These are phyloP conservation scores for Suillus discolor DNA, from an alignment of 768 basidiomycete species.

Conservation along the genomic window DNA sequence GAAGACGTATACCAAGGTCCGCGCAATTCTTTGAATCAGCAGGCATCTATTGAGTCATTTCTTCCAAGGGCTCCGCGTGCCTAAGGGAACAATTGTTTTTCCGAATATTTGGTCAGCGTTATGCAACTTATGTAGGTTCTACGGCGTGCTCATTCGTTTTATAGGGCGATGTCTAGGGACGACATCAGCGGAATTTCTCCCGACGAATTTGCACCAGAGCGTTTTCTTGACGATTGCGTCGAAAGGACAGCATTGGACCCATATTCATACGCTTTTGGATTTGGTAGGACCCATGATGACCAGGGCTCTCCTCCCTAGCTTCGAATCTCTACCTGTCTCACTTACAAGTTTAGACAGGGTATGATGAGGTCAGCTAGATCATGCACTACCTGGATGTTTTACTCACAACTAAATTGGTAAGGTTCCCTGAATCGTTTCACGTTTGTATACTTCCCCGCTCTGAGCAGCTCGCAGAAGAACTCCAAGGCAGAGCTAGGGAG, in stretches of 20 bases:
- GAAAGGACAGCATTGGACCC: conserved; percentile 8
- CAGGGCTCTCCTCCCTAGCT: neutral
- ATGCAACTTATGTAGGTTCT: neutral
- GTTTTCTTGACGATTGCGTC: conserved; percentile 1
- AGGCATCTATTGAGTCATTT: neutral
- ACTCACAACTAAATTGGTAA: neutral
- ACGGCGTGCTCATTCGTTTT: neutral
- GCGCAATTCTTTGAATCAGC: neutral
- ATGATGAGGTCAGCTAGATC: neutral
- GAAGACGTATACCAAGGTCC: conserved; percentile 16
- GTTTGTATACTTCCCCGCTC: conserved; percentile 6
- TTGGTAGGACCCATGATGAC: neutral
- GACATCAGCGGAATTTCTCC: conserved; percentile 6
- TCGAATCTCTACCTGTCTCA: neutral
- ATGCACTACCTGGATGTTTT: neutral
- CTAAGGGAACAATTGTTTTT: conserved; percentile 41
- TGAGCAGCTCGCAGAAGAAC: neutral
- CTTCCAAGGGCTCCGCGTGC: conserved; percentile 36
- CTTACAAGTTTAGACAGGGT: neutral
- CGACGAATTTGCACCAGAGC: conserved; percentile 1
- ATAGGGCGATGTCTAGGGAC: conserved; percentile 6
- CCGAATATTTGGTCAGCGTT: conserved; percentile 41
- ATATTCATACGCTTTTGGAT: conserved; percentile 8
- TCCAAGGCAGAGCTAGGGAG: neutral
- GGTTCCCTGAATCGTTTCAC: conserved; percentile 6